Evolutionary conservation across 2,329 filamentous ascomycete genomes (phyloP), one percentile per base, ranked within the genome.

Genomic region (Ophiostoma fasciatum): DNA sequence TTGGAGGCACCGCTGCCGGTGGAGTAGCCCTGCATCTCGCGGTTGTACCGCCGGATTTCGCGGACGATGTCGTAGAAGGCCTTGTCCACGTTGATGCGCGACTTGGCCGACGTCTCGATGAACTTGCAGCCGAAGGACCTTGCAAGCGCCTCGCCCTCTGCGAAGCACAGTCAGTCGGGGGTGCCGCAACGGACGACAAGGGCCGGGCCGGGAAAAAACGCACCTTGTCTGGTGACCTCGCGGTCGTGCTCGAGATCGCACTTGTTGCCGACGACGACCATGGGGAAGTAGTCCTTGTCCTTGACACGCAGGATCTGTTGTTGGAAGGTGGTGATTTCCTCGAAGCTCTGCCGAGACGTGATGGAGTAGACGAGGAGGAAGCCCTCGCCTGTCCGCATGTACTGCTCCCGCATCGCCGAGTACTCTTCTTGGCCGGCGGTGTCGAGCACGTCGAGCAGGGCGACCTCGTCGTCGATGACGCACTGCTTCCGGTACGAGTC

Each of bases 401-500:
- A 98, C 64, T 96, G 90, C 67, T 98, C 90, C 56, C 90, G 74
- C 90, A 98, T 96, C 36, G 90, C 90, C 39, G 87, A 94, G 68
- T 96, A 98, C 65, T 98, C 90, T 63, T 98, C 90, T 61, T 98
- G 90, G 42, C 90, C 90, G 44, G 90, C 90, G 37, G 90, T 98
- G 61, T 98, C 90, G 57, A 96, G 78, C 45, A 98, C 90, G 60
- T 98, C 90, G 60, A 98, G 80, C 42, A 98, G 74, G 35, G 90
- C 90, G 48, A 94, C 85, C 63, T 98, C 90, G 51, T 96, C 90
- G 57, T 98, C 90, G 58, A 98, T 93, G 50, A 94, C 79, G 60
- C 90, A 96, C 71, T 96, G 90, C 78, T 98, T 98, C 67, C 90
- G 85, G 71, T 98, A 98, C 45, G 90, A 96, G 58, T 98, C 90